phyloP scores from a whole-genome alignment of 345 rosid genomes.

The Camelina neglecta region DNA sequence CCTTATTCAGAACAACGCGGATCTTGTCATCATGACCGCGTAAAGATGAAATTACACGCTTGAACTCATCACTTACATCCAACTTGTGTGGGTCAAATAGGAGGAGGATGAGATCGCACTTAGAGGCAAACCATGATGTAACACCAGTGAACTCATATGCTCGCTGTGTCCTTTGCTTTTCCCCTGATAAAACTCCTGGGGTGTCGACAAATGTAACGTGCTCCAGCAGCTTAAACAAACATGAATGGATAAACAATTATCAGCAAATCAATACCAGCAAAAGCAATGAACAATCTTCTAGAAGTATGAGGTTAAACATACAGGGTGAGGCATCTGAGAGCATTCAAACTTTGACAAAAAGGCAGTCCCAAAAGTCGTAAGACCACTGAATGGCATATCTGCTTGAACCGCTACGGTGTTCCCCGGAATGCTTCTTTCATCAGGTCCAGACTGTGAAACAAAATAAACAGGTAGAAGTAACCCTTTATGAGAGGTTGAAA shows the following conservation, averaged over 20 bases:
- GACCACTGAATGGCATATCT: slow-evolving; percentile 95
- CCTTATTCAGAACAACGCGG: slow-evolving; percentile 94
- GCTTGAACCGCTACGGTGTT: slow-evolving; percentile 95
- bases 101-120: slow-evolving; percentile 95
- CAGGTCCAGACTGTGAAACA: slow-evolving; percentile 78
- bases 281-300: background rate
- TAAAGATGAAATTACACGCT: slow-evolving; percentile 89
- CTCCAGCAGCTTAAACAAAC: slow-evolving; percentile 73
- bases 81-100: slow-evolving; percentile 96
- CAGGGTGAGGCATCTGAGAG: slow-evolving; percentile 98
- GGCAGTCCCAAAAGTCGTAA: slow-evolving; percentile 89
- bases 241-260: slow-evolving; percentile 27
- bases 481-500: slow-evolving; percentile 21
- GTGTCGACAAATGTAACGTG: slow-evolving; percentile 91
- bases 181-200: slow-evolving; percentile 96
- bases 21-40: slow-evolving; percentile 97
- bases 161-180: slow-evolving; percentile 89
- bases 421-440: slow-evolving; percentile 98
- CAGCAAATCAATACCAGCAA: slow-evolving; percentile 15
- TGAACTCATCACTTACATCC: slow-evolving; percentile 96
- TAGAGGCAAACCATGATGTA: slow-evolving; percentile 98
- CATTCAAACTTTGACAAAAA: slow-evolving; percentile 96
- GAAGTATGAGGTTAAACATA: slow-evolving; percentile 44
- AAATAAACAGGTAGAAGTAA: slow-evolving; percentile 16
- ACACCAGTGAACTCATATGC: slow-evolving; percentile 94